A percentile compares a stretch with the other conserved stretches of the same genome.
Evolutionary conservation across 129 eudicot species (phyloP).

Genomic region (Artemisia argyi): DNA sequence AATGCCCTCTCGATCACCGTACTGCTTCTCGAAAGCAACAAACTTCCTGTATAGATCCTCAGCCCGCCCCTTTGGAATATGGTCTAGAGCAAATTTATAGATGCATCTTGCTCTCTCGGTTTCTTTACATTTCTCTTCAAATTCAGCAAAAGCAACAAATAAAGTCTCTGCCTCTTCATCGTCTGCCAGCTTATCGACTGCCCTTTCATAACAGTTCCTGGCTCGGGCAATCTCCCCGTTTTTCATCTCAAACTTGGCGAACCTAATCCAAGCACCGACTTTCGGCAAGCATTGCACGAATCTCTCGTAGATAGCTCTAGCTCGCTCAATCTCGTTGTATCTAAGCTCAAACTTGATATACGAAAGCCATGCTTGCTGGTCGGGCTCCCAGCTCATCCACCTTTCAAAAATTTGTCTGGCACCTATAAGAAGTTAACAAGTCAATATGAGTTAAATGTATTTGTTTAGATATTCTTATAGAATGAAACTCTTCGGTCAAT

Average conservation of each 20-base stretch:
- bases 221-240: slow-evolving; percentile 77
- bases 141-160: slow-evolving; percentile 84
- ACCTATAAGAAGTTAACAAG: slow-evolving; percentile 41
- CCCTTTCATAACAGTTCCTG: slow-evolving; percentile 75
- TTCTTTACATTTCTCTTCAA: slow-evolving; percentile 93
- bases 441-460: no score
- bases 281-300: slow-evolving; percentile 77
- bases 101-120: slow-evolving; percentile 89
- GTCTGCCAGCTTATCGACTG: slow-evolving; percentile 77
- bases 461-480: no score
- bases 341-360: slow-evolving; percentile 84
- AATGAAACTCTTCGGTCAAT: no score
- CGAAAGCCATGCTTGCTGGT: slow-evolving; percentile 89
- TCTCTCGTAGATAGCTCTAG: slow-evolving; percentile 70
- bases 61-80: slow-evolving; percentile 88
- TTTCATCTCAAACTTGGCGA: slow-evolving; percentile 90
- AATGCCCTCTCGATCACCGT: slow-evolving; percentile 90
- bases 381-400: slow-evolving; percentile 95
- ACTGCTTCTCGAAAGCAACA: slow-evolving; percentile 94
- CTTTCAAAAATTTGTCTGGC: slow-evolving; percentile 87
- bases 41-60: slow-evolving; percentile 87
- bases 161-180: slow-evolving; percentile 87
- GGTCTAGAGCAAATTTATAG: slow-evolving; percentile 84
- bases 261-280: slow-evolving; percentile 74
- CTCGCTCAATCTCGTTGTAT: slow-evolving; percentile 84